Evolutionary conservation across 2,329 filamentous ascomycete genomes (phyloP), one percentile per base, ranked within the genome.

Genomic region (Tolypocladium paradoxum): DNA sequence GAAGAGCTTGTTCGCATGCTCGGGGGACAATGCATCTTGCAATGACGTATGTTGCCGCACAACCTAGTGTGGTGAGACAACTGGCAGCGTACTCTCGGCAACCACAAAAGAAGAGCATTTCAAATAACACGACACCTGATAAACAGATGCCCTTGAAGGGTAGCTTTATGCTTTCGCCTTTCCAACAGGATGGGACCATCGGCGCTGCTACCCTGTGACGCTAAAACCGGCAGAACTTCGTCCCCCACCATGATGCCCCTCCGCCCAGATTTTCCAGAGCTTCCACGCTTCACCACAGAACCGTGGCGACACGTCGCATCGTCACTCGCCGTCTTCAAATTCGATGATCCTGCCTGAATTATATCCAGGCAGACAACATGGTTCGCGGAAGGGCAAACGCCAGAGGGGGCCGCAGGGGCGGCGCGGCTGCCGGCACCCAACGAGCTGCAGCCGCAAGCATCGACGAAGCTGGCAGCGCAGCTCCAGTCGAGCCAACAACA

Each of bases 171-270:
- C n/a, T n/a, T n/a, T n/a, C n/a, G n/a, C n/a, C n/a, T n/a, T n/a
- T n/a, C n/a, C n/a, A n/a, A n/a, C n/a, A n/a, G n/a, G n/a, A n/a
- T n/a, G n/a, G n/a, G n/a, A 48, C 12, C 16, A 52, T 36, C 20
- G n/a, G 31, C 24, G 12, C 3, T 29, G 20, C 33, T 36, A 38
- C 36, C 33, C 40, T 40, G 31, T 18, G 6, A 36, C 40, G 49
- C 36, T 37, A 50, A 34, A 34, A 33, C 14, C 36, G 65, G 65
- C 65, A 67, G 64, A 67, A 63, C 57, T 22, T 58, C 56, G 53
- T 62, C 62, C 65, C 67, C 68, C 67, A 68, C 67, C 66, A 65
- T 56, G 51, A 51, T 56, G 58, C 54, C 60, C 57, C 59, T 63
- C 58, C 53, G 56, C 51, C 56, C 48, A 50, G 59, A 54, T 59